phyloP scores from a whole-genome alignment of 805 yeast species.

The Teunomyces panamensis region DNA sequence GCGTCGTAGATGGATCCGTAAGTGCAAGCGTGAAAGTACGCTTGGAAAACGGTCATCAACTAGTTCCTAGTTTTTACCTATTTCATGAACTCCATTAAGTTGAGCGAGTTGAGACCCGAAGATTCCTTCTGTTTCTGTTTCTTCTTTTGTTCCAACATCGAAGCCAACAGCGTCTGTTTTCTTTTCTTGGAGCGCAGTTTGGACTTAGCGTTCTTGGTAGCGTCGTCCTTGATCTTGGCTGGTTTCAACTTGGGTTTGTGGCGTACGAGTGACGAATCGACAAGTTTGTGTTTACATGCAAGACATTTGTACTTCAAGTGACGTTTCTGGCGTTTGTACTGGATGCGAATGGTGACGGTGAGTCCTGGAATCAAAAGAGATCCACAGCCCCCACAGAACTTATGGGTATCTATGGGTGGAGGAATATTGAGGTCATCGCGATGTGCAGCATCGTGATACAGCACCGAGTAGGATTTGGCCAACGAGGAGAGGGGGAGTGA shows the following conservation, averaged over 20 bases:
- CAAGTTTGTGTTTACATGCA: conserved; percentile 14
- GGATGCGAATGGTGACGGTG: conserved; percentile 21
- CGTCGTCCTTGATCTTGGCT: conserved; percentile 6
- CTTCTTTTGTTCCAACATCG: conserved; percentile 41
- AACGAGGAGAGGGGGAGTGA: conserved; percentile 23
- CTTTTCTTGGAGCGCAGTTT: conserved; percentile 36
- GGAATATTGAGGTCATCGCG: conserved; percentile 29
- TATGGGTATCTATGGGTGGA: conserved; percentile 17
- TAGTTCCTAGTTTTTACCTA: conserved; percentile 1
- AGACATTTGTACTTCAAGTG: conserved; percentile 17
- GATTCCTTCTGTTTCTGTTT: conserved; percentile 29
- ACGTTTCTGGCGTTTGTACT: conserved; percentile 11
- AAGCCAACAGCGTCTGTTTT: conserved; percentile 42
- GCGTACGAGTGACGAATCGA: conserved; percentile 7
- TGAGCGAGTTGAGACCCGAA: conserved; percentile 33
- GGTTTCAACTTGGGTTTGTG: background rate
- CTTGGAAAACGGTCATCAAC: background rate
- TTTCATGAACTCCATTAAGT: conserved; percentile 39
- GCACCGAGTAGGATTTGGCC: conserved; percentile 21
- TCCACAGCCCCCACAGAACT: conserved; percentile 33
- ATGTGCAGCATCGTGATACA: conserved; percentile 17
- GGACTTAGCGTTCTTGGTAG: conserved; percentile 1
- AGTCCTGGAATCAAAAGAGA: conserved; percentile 33
- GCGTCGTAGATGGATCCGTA: conserved; percentile 67
- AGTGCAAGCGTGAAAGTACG: conserved; percentile 21